Evolutionary conservation across 106 monocot genomes (phyloP).

Genomic region (Agapanthus africanus): DNA sequence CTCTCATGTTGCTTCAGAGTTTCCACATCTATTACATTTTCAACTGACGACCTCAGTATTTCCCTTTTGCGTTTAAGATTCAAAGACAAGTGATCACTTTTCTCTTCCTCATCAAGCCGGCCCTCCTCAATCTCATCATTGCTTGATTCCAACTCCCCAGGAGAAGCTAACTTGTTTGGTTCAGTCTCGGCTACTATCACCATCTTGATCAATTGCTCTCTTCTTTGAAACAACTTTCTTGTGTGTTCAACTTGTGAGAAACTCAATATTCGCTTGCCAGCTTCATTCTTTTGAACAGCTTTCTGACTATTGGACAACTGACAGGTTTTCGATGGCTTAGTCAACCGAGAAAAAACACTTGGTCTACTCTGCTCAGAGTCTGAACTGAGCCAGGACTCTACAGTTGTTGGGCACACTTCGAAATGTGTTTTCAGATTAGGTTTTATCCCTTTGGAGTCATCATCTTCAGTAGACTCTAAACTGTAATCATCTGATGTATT

Average conservation of each 20-base stretch:
- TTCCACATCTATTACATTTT: neutral
- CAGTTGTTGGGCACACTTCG: neutral
- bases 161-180: neutral
- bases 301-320: neutral
- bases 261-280: neutral
- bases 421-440: neutral
- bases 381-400: neutral
- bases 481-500: neutral
- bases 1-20: neutral
- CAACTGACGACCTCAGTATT: neutral
- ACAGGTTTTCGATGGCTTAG: neutral
- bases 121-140: neutral
- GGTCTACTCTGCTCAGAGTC: neutral
- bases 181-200: neutral
- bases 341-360: conserved; percentile 2
- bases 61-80: conserved; percentile 1
- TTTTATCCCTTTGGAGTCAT: neutral
- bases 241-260: neutral
- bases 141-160: neutral
- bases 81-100: neutral
- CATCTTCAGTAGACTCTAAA: neutral
- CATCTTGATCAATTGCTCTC: neutral
- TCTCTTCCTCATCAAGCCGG: neutral
- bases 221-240: neutral
- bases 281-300: neutral